Percentiles rank a stretch among this genome's conserved stretches.
These are phyloP conservation scores for Pseudopithomyces chartarum DNA, from an alignment of 2,329 filamentous ascomycete species.

Conservation along the genomic window DNA sequence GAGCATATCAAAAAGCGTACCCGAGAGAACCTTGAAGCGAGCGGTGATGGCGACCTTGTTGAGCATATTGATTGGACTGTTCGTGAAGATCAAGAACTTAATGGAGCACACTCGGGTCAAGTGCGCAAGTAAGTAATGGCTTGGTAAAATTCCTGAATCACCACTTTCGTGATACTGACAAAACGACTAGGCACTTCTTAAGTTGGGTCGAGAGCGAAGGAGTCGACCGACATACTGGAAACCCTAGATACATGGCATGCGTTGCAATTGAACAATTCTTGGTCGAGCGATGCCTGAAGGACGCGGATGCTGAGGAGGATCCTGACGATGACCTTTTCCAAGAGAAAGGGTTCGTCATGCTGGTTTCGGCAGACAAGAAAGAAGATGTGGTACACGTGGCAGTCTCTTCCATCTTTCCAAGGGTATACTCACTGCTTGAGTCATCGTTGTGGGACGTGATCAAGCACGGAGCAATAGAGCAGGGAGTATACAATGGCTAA, in stretches of 20 bases:
- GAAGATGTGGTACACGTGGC: background rate
- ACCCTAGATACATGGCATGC: slow-evolving; percentile 1
- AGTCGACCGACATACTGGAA: background rate
- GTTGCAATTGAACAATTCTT: background rate
- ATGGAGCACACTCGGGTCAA: background rate
- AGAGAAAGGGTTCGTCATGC: background rate
- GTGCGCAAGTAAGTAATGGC: background rate
- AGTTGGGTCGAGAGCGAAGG: background rate
- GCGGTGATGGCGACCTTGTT: slow-evolving; percentile 4
- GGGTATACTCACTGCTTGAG: background rate
- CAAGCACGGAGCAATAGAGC: background rate
- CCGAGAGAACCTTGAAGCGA: slow-evolving; percentile 1
- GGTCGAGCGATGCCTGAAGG: background rate
- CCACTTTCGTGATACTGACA: background rate
- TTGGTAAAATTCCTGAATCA: background rate
- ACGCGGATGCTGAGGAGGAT: background rate
- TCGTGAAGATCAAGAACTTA: slow-evolving; percentile 9
- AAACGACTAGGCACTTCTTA: background rate
- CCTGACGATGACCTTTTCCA: background rate
- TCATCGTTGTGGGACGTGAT: background rate
- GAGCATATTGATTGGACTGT: slow-evolving; percentile 10
- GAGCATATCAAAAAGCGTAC: slow-evolving; percentile 9
- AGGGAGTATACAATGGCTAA: background rate
- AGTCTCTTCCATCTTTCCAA: background rate
- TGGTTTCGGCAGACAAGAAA: background rate